Evolutionary conservation across 140 eudicot species (phyloP), one percentile per base, ranked within the genome.

Genomic region (Ambrosia hybrid): DNA sequence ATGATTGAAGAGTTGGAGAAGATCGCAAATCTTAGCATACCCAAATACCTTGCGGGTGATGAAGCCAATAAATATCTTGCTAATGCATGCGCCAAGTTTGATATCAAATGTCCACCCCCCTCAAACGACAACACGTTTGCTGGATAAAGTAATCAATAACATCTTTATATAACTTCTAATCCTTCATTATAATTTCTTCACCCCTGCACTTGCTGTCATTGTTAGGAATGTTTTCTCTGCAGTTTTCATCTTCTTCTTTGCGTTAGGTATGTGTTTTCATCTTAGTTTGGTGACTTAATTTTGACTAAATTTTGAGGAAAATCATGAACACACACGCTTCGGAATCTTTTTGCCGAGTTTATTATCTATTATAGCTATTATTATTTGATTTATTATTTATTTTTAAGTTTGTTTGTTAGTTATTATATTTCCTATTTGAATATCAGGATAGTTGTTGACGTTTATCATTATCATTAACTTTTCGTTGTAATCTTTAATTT

Each of bases 21-120:
- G 80, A 75, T 87, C 57, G 98, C 96, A 45, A 84, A 84, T 66
- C 87, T 93, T 9, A 84, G 58, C 82, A 93, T 93, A 80, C 98
- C 98, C 0, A 93, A 87, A 80, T 97, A 93, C 77, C 82, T 93
- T 9, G 60, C 96, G 0, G 74, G 97, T 55, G 83, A 89, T 49
- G 98, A 93, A 81, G 88, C 98, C 9, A 90, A 87, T 65, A 87
- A 83, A 49, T 93, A 93, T 81, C 77, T 89, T 73, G 81, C 67
- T 34, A 97, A 93, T 71, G 96, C 96, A 8, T 93, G 98, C 66
- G 13, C 71, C 2, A 89, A 81, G 56, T 87, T 69, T 75, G 93
- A 85, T 55, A 83, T 90, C 43, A 93, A 82, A 84, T 93, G 98
- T 67, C 91, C 96, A 2, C n/a, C 91, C 98, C 5, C 98, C 98